Evolutionary conservation across 805 yeast genomes (phyloP), one percentile per base, ranked within the genome.

Genomic region (Blastobotrys chiropterorum): DNA sequence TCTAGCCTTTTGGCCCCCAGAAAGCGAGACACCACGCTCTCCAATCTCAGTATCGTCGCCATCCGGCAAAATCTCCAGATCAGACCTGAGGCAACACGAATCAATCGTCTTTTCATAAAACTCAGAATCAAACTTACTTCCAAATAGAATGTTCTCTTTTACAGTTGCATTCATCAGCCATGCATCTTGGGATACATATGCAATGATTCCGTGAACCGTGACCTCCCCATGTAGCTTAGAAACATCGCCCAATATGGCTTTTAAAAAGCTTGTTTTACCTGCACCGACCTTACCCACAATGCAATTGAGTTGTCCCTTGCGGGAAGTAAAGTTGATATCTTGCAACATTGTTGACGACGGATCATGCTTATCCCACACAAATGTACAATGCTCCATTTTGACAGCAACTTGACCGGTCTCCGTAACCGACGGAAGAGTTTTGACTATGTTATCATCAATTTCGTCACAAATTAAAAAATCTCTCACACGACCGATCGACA

Each of bases 1-100:
- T 67, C 99, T 82, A 0, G 99, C 98, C 75, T 94, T 94, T 69
- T 94, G 99, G 44, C 99, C 99, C 48, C 99, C 99, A 42, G 96
- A 87, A 47, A 94, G 75, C 13, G 97, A 88, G 48, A 94, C 90
- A 57, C 99, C 99, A 67, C 92, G 89, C 71, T 94, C 99, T 56
- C 99, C 99, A 53, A 94, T 98, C 60, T 86, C 81, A 3, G 99
- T 94, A 48, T 75, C 76, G 66, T 94, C 98, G 50, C 97, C 96
- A 63, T 88, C 86, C 1, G 96, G 89, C 54, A 94, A 76, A 30
- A 83, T 80, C 30, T 78, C 80, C 55, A 94, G 73, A 71, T 94
- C 99, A 22, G 82, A 81, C 11, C 76, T 69, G 59, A 94, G 77
- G 13, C 95, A 97, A 75, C 99, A 94, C 0, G 97, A 96, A 48